Conservation (phyloP, 192 early-diverging fungal species). For the Oehlia diaphana region DNA sequence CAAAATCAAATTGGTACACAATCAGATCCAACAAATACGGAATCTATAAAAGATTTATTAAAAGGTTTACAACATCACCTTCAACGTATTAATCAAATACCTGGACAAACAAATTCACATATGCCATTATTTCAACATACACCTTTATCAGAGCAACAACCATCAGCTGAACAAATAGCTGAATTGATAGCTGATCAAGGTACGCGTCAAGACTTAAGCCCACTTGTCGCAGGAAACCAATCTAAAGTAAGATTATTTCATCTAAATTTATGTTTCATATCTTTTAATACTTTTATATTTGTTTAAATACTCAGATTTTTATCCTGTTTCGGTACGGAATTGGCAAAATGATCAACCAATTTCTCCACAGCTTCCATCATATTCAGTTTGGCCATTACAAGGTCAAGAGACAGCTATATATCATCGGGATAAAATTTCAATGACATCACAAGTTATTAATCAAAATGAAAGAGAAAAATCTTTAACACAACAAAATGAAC, state of each 20-base stretch:
- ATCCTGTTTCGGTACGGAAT: conserved; percentile 18
- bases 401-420: background rate
- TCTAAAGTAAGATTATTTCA: conserved; percentile 14
- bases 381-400: conserved; percentile 4
- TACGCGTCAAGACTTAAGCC: conserved; percentile 4
- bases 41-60: conserved; percentile 8
- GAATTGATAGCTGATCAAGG: conserved; percentile 14
- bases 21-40: background rate
- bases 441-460: too few relatives aligned
- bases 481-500: background rate
- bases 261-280: background rate
- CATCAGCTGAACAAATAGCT: conserved; percentile 11
- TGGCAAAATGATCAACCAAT: conserved; percentile 13
- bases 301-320: conserved; percentile 17
- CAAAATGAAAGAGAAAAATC: conserved; percentile 10
- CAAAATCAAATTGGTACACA: background rate
- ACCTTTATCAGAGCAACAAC: background rate
- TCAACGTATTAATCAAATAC: background rate
- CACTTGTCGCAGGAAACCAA: background rate
- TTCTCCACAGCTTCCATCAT: background rate
- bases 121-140: background rate
- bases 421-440: background rate
- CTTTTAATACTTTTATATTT: background rate
- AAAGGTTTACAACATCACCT: conserved; percentile 15
- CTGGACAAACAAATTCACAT: background rate